phyloP scores from a whole-genome alignment of 441 rosid genomes.

The Euphorbia celastroides region DNA sequence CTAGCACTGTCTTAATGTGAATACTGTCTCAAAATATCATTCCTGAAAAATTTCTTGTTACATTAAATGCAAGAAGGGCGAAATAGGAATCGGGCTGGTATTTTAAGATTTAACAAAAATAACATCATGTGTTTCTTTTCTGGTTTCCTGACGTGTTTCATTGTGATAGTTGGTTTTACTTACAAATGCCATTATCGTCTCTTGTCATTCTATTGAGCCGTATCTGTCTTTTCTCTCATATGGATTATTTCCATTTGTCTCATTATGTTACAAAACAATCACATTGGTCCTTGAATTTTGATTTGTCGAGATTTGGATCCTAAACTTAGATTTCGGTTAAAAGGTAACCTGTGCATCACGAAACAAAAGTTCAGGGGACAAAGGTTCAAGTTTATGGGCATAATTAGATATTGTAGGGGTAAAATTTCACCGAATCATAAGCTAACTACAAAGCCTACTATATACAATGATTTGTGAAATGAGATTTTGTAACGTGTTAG shows the following conservation, averaged over 20 bases:
- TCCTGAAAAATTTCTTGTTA: not conserved
- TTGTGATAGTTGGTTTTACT: not conserved
- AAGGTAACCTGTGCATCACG: not conserved
- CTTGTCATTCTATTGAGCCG: too few relatives aligned
- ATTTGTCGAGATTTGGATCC: not conserved
- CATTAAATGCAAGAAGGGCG: too few relatives aligned
- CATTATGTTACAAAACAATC: not conserved
- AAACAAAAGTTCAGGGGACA: not conserved
- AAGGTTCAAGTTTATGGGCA: not conserved
- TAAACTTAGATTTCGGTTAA: not conserved
- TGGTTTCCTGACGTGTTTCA: not conserved
- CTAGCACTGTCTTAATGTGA: not conserved
- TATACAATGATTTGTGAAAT: not conserved
- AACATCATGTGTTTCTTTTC: not conserved
- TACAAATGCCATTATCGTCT: not conserved
- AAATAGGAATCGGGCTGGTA: too few relatives aligned
- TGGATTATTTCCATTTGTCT: not conserved
- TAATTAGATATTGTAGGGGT: not conserved
- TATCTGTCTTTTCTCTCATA: not conserved
- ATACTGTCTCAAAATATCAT: not conserved
- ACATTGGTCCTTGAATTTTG: not conserved
- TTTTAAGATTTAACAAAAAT: too few relatives aligned
- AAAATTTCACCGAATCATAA: not conserved
- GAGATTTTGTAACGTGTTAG: too few relatives aligned
- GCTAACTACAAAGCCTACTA: not conserved